Evolutionary conservation across 345 rosid species (phyloP).

Genomic region (Eucalyptus paniculata): DNA sequence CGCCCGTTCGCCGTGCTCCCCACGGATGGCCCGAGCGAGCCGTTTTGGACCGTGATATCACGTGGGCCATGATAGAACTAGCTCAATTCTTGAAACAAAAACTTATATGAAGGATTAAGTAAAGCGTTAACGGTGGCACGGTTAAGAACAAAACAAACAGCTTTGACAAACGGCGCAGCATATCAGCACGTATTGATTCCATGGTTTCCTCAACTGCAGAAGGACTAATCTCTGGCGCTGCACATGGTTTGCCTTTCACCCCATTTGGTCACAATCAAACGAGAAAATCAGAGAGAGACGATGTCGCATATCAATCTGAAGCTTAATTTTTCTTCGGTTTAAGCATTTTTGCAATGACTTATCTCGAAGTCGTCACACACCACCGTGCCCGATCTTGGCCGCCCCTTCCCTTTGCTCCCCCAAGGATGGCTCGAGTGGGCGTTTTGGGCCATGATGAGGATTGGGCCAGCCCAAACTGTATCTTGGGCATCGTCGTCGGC

Average conservation of each 20-base stretch:
- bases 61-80: neutral
- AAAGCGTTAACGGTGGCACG: neutral
- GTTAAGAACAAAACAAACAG: neutral
- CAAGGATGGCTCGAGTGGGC: neutral
- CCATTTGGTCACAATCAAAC: neutral
- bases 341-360: no score
- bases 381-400: neutral
- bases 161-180: neutral
- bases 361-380: neutral
- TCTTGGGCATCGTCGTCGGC: neutral
- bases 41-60: neutral
- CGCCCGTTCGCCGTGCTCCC: neutral
- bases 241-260: neutral
- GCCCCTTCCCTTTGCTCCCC: neutral
- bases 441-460: neutral
- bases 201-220: neutral
- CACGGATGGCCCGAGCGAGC: neutral
- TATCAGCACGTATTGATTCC: neutral
- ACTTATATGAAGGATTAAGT: neutral
- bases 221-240: neutral
- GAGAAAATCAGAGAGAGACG: neutral
- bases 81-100: neutral
- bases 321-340: neutral
- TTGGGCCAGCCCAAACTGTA: neutral
- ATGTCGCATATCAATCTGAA: fast-evolving